Base-by-base conservation (phyloP, 768 basidiomycete genomes). In the Collybia mongolica region DNA sequence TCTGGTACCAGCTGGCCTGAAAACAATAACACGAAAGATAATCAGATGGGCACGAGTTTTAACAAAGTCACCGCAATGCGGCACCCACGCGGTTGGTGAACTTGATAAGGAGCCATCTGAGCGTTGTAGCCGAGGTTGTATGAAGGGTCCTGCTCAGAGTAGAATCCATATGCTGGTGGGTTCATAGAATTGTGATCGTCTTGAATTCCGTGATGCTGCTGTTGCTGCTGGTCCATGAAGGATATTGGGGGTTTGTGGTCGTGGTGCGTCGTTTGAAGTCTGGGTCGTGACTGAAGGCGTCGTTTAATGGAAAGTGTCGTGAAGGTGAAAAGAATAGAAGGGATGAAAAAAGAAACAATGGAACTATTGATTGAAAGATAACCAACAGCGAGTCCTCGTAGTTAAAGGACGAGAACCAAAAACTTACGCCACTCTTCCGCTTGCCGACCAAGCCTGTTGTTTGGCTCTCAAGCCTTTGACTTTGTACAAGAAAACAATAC, bases 1-100 rank as follows among this genome's bases (percentile, higher is more conserved):
- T 55, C 57, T 36, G 76, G 74, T 55, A 86, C 74, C 69, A 79
- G 82, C 47, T 60, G 59, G 66, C 80, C 84, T 88, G 70, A 61
- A 72, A 60, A 74, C 63, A 71, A 74, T 68, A 71, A 65, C 32
- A 32, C 32, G 32, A 70, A 68, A 74, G 75, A 77, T 77, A 74
- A 84, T 83, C 77, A 79, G 82, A 84, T 82, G 75, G 73, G 75
- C 80, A 85, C 76, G 81, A 70, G 79, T 72, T 70, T 62, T 44
- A 72, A 69, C 69, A 63, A 59, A 58, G 57, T 54, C 58, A 57
- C 54, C 56, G 59, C 46, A 70, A 72, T 71, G 73, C 71, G 67
- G 65, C 65, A 88, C 86, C 77, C 85, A 85, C 88, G 88, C 74
- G 86, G 72, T 74, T 80, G 48, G 66, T 81, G 78, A 60, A 73